A percentile compares a stretch with the other conserved stretches of the same genome.
These are phyloP conservation scores for Phytophthora citrophthora DNA, from an alignment of 352 stramenopile genomes.

Conservation along the genomic window DNA sequence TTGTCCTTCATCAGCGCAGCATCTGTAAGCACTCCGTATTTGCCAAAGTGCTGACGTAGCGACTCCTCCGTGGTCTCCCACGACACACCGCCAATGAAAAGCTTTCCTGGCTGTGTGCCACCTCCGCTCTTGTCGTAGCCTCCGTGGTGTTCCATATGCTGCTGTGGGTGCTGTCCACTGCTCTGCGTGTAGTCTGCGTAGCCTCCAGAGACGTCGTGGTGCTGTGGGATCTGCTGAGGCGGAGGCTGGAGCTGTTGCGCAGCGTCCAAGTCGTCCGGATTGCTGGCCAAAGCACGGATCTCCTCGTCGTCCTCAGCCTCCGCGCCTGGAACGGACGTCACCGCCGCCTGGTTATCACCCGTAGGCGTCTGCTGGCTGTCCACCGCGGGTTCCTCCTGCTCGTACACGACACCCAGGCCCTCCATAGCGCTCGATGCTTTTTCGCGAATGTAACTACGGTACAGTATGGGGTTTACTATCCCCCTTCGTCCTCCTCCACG, in stretches of 20 bases:
- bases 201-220: conserved; percentile 21
- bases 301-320: conserved; percentile 72
- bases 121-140: conserved; percentile 40
- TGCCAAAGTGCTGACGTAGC: conserved; percentile 89
- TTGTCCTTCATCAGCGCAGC: conserved; percentile 94
- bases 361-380: conserved; percentile 26
- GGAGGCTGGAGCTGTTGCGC: conserved; percentile 28
- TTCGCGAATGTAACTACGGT: conserved; percentile 10
- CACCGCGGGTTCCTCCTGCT: conserved; percentile 66
- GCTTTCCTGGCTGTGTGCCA: conserved; percentile 70
- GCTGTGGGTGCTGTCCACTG: conserved; percentile 49
- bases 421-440: conserved; percentile 52
- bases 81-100: conserved; percentile 92
- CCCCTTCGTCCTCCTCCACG: conserved; percentile 1
- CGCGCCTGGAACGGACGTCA: conserved; percentile 2
- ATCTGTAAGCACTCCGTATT: conserved; percentile 88
- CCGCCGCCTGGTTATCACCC: conserved; percentile 7
- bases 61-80: conserved; percentile 95
- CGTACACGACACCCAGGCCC: conserved; percentile 77
- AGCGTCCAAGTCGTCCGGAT: conserved; percentile 54
- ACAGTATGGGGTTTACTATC: conserved; percentile 21
- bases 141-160: conserved; percentile 45
- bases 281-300: conserved; percentile 62
- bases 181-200: conserved; percentile 44
- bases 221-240: conserved; percentile 35